Evolutionary conservation across 345 rosid species (phyloP).

Genomic region (Gossypium thurberi): DNA sequence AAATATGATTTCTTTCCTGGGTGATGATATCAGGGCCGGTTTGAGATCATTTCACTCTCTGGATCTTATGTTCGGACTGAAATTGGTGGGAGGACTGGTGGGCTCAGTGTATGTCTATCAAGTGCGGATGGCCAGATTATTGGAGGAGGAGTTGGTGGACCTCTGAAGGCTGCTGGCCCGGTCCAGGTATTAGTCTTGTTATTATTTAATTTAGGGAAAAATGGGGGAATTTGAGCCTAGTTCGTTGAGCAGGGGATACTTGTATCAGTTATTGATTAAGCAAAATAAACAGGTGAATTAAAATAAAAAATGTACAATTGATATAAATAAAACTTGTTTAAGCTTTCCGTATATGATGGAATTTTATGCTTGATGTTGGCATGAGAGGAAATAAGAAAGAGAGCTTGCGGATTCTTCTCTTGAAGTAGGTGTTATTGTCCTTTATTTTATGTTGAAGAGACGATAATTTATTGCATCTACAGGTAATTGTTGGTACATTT

Average conservation of each 20-base stretch:
- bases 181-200: slow-evolving; percentile 55
- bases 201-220: not conserved
- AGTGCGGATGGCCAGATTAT: slow-evolving; percentile 65
- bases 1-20: slow-evolving; percentile 7
- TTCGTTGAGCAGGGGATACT: not conserved
- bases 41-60: slow-evolving; percentile 72
- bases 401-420: not conserved
- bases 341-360: not conserved
- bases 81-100: slow-evolving; percentile 71
- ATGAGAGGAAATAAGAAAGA: not conserved
- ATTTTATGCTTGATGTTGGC: not conserved
- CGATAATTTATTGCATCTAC: slow-evolving; percentile 10
- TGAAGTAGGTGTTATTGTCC: not conserved
- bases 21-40: slow-evolving; percentile 58
- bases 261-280: not conserved
- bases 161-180: slow-evolving; percentile 78
- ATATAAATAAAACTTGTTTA: not conserved
- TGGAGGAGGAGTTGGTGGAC: slow-evolving; percentile 94
- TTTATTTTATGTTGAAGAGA: not conserved
- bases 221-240: not conserved
- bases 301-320: not conserved
- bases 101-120: slow-evolving; percentile 78
- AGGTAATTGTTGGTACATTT: slow-evolving; percentile 74
- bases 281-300: not conserved
- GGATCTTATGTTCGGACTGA: slow-evolving; percentile 81